Evolutionary conservation across 371 early-diverging fungal species (phyloP).

Genomic region (Mucor mucedo): DNA sequence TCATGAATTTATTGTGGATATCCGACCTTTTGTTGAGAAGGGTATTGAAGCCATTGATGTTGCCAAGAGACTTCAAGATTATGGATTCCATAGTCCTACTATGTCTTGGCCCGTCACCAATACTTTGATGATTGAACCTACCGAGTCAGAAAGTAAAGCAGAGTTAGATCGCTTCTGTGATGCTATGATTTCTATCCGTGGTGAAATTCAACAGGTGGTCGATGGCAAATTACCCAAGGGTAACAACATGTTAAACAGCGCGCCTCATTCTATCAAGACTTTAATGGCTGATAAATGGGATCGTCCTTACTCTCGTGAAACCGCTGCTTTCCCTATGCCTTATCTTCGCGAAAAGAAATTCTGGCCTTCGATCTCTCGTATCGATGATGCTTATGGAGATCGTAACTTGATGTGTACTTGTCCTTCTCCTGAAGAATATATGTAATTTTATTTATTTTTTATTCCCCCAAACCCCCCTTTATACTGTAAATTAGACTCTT

Average conservation of each 20-base stretch:
- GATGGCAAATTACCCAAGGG: slow-evolving; percentile 80
- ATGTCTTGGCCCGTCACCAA: slow-evolving; percentile 99
- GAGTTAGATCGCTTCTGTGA: slow-evolving; percentile 97
- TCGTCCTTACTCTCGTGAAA: slow-evolving; percentile 81
- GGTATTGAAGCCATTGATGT: slow-evolving; percentile 94
- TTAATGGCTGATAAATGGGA: slow-evolving; percentile 84
- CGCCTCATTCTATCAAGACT: slow-evolving; percentile 87
- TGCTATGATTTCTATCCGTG: slow-evolving; percentile 93
- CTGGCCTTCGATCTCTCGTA: slow-evolving; percentile 91
- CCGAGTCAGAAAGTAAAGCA: slow-evolving; percentile 91
- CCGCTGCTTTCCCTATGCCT: slow-evolving; percentile 92
- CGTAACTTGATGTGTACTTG: slow-evolving; percentile 93
- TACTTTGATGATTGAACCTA: slow-evolving; percentile 99
- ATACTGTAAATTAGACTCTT: slow-evolving; percentile 15
- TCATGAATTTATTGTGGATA: slow-evolving; percentile 97
- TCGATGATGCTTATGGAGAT: slow-evolving; percentile 96
- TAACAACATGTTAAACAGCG: slow-evolving; percentile 85
- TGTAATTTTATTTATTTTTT: slow-evolving; percentile 16
- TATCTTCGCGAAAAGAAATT: slow-evolving; percentile 87
- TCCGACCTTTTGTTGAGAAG: slow-evolving; percentile 81
- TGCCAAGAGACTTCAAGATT: slow-evolving; percentile 98
- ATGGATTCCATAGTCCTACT: slow-evolving; percentile 97
- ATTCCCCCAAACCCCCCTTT: neutral
- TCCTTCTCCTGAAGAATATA: slow-evolving; percentile 66
- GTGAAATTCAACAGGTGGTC: slow-evolving; percentile 88